A percentile compares a stretch with the other conserved stretches of the same genome.
phyloP scores from a whole-genome alignment of 1,139 yeast species.

The Scheffersomyces illinoinensis region DNA sequence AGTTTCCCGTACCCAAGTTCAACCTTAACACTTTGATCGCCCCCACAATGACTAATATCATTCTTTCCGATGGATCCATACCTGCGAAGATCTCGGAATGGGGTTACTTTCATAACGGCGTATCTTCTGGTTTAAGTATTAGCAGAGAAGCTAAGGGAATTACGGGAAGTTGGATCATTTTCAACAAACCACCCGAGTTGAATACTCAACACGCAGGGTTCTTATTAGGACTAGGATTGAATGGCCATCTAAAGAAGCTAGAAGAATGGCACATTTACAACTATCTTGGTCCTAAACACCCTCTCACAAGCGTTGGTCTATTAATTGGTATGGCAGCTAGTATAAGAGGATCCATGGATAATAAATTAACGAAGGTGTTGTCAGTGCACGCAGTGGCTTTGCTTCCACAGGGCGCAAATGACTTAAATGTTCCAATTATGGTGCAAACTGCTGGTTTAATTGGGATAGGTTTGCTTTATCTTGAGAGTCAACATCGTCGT shows the following conservation, averaged over 20 bases:
- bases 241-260: conserved; percentile 78
- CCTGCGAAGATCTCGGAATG: conserved; percentile 59
- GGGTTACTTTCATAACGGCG: conserved; percentile 95
- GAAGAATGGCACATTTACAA: conserved; percentile 98
- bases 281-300: conserved; percentile 87
- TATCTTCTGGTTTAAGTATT: conserved; percentile 79
- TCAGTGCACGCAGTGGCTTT: conserved; percentile 93
- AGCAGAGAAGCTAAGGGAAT: conserved; percentile 70
- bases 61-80: conserved; percentile 56
- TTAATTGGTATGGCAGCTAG: conserved; percentile 94
- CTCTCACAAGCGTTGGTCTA: conserved; percentile 81
- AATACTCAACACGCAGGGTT: conserved; percentile 94
- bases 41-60: conserved; percentile 67
- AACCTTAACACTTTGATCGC: conserved; percentile 67
- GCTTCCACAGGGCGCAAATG: conserved; percentile 88
- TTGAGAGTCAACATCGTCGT: conserved; percentile 77
- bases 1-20: conserved; percentile 75
- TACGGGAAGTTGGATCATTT: conserved; percentile 90
- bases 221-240: conserved; percentile 85
- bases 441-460: conserved; percentile 93
- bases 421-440: conserved; percentile 75
- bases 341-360: conserved; percentile 78
- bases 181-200: conserved; percentile 71
- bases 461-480: conserved; percentile 84
- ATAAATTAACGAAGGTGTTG: conserved; percentile 83